Conservation (phyloP, 192 early-diverging fungal species). For the Borealophlyctis nickersoniae region DNA sequence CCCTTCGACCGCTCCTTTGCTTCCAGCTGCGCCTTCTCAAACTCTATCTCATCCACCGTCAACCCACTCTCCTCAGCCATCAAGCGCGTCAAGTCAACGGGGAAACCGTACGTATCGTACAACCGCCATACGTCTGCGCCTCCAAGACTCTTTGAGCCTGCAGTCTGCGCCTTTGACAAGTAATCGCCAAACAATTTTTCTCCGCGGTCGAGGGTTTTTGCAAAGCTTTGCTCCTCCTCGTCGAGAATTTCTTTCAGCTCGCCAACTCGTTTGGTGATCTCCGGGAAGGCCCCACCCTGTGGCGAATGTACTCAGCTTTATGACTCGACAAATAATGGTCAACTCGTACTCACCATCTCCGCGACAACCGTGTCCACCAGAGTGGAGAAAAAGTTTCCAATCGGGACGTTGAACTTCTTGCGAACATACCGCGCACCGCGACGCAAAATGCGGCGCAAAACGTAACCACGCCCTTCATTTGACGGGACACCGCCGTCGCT, state of each 20-base stretch:
- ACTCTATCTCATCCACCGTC: conserved; percentile 78
- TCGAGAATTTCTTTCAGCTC: conserved; percentile 92
- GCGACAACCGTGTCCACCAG: conserved; percentile 89
- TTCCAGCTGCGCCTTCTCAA: conserved; percentile 69
- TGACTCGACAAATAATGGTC: background rate
- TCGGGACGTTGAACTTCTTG: conserved; percentile 83
- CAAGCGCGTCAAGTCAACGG: conserved; percentile 91
- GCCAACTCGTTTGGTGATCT: conserved; percentile 70
- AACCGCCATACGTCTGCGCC: conserved; percentile 95
- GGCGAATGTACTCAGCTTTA: background rate
- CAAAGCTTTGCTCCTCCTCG: conserved; percentile 94
- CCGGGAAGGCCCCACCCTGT: conserved; percentile 86
- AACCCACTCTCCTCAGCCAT: conserved; percentile 98
- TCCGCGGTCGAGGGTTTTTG: conserved; percentile 94
- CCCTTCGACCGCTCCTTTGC: conserved; percentile 73
- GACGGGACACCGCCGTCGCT: conserved; percentile 93
- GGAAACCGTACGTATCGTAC: conserved; percentile 99
- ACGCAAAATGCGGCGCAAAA: conserved; percentile 91
- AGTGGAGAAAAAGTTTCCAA: conserved; percentile 89
- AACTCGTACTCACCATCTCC: conserved; percentile 68
- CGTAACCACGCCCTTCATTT: conserved; percentile 98
- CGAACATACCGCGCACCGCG: conserved; percentile 93
- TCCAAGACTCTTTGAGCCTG: conserved; percentile 59
- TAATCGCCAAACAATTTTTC: conserved; percentile 88
- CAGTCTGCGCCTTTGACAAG: conserved; percentile 62